These are phyloP conservation scores for Escovopsis sp. DNA, from an alignment of 2,329 filamentous ascomycete genomes.

Conservation along the genomic window DNA sequence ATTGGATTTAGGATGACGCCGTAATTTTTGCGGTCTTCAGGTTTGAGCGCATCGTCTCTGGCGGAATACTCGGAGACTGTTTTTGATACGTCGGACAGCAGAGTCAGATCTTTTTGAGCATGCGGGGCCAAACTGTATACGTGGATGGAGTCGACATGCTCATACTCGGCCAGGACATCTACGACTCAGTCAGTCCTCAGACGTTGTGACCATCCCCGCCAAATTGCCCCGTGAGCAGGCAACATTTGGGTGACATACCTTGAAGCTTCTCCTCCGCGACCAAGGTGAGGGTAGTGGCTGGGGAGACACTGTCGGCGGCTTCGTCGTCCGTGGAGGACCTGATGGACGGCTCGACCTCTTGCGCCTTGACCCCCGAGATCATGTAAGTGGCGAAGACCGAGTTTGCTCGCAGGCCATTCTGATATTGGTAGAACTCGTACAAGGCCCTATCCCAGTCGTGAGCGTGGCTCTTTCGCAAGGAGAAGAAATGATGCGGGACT, in stretches of 20 bases:
- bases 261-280: conserved; percentile 59
- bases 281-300: conserved; percentile 47
- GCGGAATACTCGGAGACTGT: conserved; percentile 42
- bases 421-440: conserved; percentile 68
- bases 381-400: conserved; percentile 89
- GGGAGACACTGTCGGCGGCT: conserved; percentile 2
- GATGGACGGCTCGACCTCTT: conserved; percentile 10
- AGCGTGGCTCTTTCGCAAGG: no score
- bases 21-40: conserved; percentile 45
- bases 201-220: no score
- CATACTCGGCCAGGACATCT: conserved; percentile 56
- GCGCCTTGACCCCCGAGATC: conserved; percentile 52
- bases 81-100: conserved; percentile 54
- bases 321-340: no score
- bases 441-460: conserved; percentile 50
- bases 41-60: conserved; percentile 33
- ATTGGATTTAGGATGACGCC: conserved; percentile 63
- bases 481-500: no score
- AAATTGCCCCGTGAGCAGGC: no score
- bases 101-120: conserved; percentile 52
- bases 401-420: conserved; percentile 67
- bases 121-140: conserved; percentile 72
- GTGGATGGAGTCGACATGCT: conserved; percentile 64
- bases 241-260: conserved; percentile 25
- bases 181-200: background rate